Evolutionary conservation across 495 filamentous ascomycete genomes (phyloP).

Genomic region (Podospora pseudoanserina): DNA sequence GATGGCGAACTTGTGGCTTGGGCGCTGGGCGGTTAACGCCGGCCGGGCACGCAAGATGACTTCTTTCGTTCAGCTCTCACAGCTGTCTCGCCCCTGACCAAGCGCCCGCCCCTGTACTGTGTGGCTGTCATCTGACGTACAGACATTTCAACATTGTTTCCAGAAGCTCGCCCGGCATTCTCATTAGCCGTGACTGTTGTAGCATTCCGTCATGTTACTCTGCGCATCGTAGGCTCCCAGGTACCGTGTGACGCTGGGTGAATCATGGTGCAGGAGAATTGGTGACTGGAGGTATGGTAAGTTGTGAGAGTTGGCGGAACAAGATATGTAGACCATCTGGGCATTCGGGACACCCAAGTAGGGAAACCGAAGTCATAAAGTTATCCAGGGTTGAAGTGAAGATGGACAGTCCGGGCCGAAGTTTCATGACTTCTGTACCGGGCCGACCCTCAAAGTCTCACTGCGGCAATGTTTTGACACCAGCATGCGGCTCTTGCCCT

Average conservation of each 20-base stretch:
- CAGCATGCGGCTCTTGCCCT: not conserved
- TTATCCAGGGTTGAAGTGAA: not conserved
- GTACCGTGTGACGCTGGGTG: not conserved
- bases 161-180: not conserved
- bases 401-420: not conserved
- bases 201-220: conserved; percentile 2
- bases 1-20: not conserved
- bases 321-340: not conserved
- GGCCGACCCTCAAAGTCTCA: too few relatives aligned
- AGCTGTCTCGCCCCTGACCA: not conserved
- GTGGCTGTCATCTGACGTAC: not conserved
- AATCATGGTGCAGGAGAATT: not conserved
- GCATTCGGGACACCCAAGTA: not conserved
- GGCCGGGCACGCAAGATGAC: not conserved
- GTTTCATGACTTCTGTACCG: not conserved
- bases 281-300: too few relatives aligned
- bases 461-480: not conserved
- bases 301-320: too few relatives aligned
- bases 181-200: not conserved
- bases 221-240: not conserved
- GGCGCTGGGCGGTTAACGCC: not conserved
- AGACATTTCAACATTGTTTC: not conserved
- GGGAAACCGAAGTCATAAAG: not conserved
- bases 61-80: not conserved
- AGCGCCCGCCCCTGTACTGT: not conserved